These are phyloP conservation scores for Phaffia australis DNA, from an alignment of 768 basidiomycete genomes.

Conservation along the genomic window DNA sequence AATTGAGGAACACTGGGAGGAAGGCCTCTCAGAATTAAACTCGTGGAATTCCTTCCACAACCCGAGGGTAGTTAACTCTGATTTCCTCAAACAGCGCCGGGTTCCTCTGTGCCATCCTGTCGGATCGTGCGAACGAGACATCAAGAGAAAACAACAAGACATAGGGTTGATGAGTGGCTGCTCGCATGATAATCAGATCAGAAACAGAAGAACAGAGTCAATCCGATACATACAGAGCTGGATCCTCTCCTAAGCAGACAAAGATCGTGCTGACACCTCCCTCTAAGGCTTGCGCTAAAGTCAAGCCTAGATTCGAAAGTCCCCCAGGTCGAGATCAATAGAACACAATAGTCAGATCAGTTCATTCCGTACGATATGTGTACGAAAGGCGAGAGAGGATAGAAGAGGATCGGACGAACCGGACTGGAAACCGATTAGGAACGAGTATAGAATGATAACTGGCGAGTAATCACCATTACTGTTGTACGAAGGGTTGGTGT, in stretches of 20 bases:
- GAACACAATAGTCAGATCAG: not conserved
- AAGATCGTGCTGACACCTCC: constrained; percentile 85
- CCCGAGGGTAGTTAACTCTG: constrained; percentile 55
- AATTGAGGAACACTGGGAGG: no score
- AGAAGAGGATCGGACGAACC: constrained; percentile 26
- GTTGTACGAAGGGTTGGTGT: constrained; percentile 66
- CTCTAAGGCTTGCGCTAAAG: constrained; percentile 62
- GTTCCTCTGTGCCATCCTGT: constrained; percentile 56
- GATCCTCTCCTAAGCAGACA: constrained; percentile 75
- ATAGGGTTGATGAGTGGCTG: not conserved
- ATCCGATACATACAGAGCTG: constrained; percentile 40
- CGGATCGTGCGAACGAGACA: not conserved
- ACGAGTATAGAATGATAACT: constrained; percentile 64
- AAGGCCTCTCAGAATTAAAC: not conserved
- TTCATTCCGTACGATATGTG: not conserved
- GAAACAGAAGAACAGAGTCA: not conserved
- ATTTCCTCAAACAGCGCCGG: constrained; percentile 59
- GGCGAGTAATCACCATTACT: constrained; percentile 63
- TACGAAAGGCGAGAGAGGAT: not conserved
- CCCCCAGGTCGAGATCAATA: not conserved
- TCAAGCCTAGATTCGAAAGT: constrained; percentile 45
- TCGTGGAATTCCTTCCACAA: constrained; percentile 51
- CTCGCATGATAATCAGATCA: no score
- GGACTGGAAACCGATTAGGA: constrained; percentile 58
- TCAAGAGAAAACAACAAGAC: not conserved